phyloP scores from a whole-genome alignment of 371 early-diverging fungal species.

The Mucor indicus region DNA sequence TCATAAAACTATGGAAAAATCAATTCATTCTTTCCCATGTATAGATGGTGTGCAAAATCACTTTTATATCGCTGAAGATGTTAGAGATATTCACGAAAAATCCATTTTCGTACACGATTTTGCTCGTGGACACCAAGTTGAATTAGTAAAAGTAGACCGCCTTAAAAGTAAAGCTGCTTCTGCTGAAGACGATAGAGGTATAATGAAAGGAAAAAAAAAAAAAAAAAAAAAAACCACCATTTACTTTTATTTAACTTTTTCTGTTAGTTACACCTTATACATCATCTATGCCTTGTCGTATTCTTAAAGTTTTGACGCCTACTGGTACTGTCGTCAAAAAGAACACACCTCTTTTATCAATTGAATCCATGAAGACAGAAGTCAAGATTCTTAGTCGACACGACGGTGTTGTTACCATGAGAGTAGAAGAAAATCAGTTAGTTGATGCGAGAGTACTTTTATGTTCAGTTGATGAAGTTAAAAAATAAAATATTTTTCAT shows the following conservation, averaged over 20 bases:
- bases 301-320: constrained; percentile 56
- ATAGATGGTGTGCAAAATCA: constrained; percentile 52
- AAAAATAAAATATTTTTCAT: no score
- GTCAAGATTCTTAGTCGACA: constrained; percentile 61
- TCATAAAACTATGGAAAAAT: neutral
- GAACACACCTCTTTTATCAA: constrained; percentile 62
- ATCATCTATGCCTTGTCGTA: constrained; percentile 75
- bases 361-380: constrained; percentile 81
- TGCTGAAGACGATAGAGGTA: constrained; percentile 46
- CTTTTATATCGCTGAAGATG: constrained; percentile 53
- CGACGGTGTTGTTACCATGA: constrained; percentile 59
- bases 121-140: constrained; percentile 48
- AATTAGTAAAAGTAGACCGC: constrained; percentile 47
- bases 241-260: neutral
- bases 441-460: constrained; percentile 67
- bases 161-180: constrained; percentile 40
- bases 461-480: constrained; percentile 51
- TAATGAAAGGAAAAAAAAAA: neutral
- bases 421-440: constrained; percentile 63
- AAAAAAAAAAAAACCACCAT: neutral
- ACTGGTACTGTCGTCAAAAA: constrained; percentile 56
- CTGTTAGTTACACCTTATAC: constrained; percentile 60
- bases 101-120: constrained; percentile 57
- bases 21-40: neutral
- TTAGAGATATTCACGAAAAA: constrained; percentile 41